A percentile compares a stretch with the other conserved stretches of the same genome.
Evolutionary conservation across 2,329 filamentous ascomycete genomes (phyloP).

Genomic region (Ascochyta koolunga): DNA sequence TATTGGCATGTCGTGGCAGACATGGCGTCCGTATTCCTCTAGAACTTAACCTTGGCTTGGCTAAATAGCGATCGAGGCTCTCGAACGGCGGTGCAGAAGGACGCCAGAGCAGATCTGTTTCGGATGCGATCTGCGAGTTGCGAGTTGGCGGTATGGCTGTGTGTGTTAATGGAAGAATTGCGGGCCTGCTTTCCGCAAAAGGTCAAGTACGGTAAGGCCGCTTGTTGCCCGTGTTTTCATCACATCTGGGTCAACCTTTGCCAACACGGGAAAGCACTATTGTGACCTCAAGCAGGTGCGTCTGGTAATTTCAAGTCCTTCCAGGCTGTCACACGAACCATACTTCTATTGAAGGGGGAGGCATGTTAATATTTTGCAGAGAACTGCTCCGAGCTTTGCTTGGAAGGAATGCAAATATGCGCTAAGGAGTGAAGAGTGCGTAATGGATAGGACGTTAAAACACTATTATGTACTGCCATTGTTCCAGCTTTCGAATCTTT

Average conservation of each 20-base stretch:
- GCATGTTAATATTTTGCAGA: too few species aligned
- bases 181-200: conserved; percentile 4
- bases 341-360: too few species aligned
- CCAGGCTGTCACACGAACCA: too few species aligned
- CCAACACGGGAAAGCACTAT: not conserved
- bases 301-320: too few species aligned
- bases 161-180: not conserved
- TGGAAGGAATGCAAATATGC: too few species aligned
- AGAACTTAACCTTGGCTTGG: not conserved
- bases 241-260: not conserved
- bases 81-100: not conserved
- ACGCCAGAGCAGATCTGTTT: not conserved
- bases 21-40: conserved; percentile 8
- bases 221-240: not conserved
- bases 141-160: not conserved
- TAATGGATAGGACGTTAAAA: not conserved
- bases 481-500: not conserved
- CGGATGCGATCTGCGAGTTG: not conserved
- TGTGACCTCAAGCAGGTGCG: not conserved
- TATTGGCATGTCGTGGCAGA: not conserved
- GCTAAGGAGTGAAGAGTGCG: not conserved
- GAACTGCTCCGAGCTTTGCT: too few species aligned
- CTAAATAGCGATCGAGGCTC: not conserved
- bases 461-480: conserved; percentile 4
- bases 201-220: not conserved